phyloP scores from a whole-genome alignment of 495 filamentous ascomycete genomes.

The Trichoderma erinaceum region DNA sequence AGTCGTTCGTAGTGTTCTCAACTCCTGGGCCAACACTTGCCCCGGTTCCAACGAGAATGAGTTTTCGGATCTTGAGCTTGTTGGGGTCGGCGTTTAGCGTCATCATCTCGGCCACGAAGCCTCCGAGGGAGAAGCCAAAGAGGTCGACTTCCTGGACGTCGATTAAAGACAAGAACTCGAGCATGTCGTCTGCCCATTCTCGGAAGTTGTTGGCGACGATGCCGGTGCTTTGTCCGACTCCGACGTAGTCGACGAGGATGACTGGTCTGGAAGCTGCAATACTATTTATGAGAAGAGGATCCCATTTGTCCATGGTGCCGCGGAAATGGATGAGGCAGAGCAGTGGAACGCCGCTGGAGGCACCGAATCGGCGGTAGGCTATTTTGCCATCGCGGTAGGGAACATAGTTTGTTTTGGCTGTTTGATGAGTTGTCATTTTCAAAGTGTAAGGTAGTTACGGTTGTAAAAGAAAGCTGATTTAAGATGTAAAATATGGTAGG shows the following conservation, averaged over 20 bases:
- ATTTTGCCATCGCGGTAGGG: neutral
- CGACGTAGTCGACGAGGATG: constrained; percentile 23
- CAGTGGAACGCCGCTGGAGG: neutral
- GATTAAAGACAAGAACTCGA: too few species aligned
- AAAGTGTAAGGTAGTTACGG: neutral
- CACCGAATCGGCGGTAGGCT: neutral
- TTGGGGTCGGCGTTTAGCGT: too few species aligned
- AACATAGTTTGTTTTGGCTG: neutral
- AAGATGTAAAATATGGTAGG: too few species aligned
- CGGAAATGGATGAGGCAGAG: constrained; percentile 25
- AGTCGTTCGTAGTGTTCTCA: too few species aligned
- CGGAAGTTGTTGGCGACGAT: neutral
- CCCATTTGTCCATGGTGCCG: constrained; percentile 24
- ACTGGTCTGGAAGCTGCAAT: constrained; percentile 21
- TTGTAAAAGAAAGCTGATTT: neutral
- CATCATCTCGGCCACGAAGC: too few species aligned
- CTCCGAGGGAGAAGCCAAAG: too few species aligned
- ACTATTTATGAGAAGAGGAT: constrained; percentile 23
- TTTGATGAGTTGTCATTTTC: neutral
- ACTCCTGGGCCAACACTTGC: too few species aligned
- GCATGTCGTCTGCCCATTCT: neutral
- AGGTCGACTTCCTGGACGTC: too few species aligned
- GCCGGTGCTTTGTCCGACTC: constrained; percentile 22
- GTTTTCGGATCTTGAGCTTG: too few species aligned
- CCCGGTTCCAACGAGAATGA: too few species aligned